Base-by-base conservation (phyloP, 2,329 filamentous ascomycete species). In the Aspergillus felis region DNA sequence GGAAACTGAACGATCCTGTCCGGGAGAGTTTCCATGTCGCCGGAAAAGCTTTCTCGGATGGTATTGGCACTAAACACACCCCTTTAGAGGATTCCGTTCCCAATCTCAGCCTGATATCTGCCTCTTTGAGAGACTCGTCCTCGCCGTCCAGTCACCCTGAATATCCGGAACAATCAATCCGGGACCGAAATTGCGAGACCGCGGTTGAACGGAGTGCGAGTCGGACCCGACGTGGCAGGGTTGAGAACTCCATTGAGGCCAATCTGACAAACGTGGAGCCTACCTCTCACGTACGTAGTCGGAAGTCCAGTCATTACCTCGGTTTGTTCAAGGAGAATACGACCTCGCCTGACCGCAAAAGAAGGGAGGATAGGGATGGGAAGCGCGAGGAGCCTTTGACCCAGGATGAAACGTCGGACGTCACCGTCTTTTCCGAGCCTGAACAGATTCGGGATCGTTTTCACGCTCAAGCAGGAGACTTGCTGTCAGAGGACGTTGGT, bases 241-340 rank as follows among this genome's bases (percentile, higher is more conserved):
- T 86, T 25, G 85, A 87, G 55, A 84, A 84, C 69, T 82, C 84
- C 47, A 87, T 88, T 59, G 83, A 87, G 69, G 85, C 85, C 20
- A 86, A 84, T 29, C 68, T 87, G 57, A 78, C 84, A 44, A 84
- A 84, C 62, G 75, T 79, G 4, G 84, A 87, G 64, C 78, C 76
- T 32, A 72, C 76, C 28, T 75, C 79, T 27, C 79, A 84, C 63
- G 81, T 82, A 49, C 80, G 85, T 58, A 87, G 84, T 68, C 80
- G 85, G 56, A 88, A 88, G 71, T 84, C 85, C 46, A 87, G 84
- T 66, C 85, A 87, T 66, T 86, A 85, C 64, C 74, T 88, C 54
- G 84, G 85, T 12, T 73, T 88, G 5, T 88, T 87, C 74, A 85
- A 85, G 65, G 84, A 86, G 60, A 85, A 84, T 57, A 83, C 84